A percentile compares a stretch with the other conserved stretches of the same genome.
Conservation (phyloP, 257 asterid species). For the Leonotis leonurus region DNA sequence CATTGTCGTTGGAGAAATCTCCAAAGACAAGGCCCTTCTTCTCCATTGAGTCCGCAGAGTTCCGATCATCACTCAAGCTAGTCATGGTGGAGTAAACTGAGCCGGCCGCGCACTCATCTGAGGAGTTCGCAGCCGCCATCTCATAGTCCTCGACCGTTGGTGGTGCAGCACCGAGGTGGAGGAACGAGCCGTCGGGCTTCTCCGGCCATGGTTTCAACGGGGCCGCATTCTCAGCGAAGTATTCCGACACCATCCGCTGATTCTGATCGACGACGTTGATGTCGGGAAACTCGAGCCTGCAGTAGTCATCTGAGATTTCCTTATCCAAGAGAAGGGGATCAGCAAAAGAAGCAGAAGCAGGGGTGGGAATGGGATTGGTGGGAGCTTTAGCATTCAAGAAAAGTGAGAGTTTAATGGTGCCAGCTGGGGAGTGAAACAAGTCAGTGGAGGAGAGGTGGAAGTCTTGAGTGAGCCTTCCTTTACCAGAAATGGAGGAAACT, state of each 20-base stretch:
- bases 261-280: conserved; percentile 34
- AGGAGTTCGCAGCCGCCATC: conserved; percentile 42
- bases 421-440: conserved; percentile 63
- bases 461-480: conserved; percentile 45
- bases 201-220: conserved; percentile 30
- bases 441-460: conserved; percentile 62
- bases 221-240: conserved; percentile 31
- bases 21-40: conserved; percentile 17
- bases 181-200: conserved; percentile 54
- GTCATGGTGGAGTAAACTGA: conserved; percentile 51
- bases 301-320: conserved; percentile 32
- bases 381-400: conserved; percentile 28
- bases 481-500: conserved; percentile 36
- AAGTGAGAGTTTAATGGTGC: conserved; percentile 56
- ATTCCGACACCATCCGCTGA: conserved; percentile 60
- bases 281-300: conserved; percentile 62
- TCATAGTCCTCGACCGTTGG: conserved; percentile 39
- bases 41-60: conserved; percentile 34
- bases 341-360: conserved; percentile 7
- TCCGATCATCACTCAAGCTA: conserved; percentile 45
- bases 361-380: neutral
- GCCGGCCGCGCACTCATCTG: conserved; percentile 22
- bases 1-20: conserved; percentile 16
- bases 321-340: conserved; percentile 31
- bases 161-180: conserved; percentile 38